These are phyloP conservation scores for Fusarium sp. DNA, from an alignment of 2,329 filamentous ascomycete species.

Conservation along the genomic window DNA sequence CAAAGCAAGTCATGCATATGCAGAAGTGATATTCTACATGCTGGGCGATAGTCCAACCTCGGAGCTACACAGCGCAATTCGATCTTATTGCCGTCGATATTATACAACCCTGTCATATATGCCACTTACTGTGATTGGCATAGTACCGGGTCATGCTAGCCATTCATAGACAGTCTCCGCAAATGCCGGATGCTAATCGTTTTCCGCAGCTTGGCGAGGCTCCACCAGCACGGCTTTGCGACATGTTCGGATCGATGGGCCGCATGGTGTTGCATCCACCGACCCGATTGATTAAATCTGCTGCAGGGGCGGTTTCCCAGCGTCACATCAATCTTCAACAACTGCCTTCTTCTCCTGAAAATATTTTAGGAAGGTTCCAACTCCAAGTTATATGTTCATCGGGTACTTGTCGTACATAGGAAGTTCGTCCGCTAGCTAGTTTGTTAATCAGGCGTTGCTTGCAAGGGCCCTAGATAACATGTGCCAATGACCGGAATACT, in stretches of 20 bases:
- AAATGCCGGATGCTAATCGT: background rate
- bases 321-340: conserved; percentile 11
- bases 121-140: background rate
- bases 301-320: background rate
- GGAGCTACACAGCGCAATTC: background rate
- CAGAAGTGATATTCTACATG: background rate
- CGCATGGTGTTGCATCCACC: conserved; percentile 12
- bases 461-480: background rate
- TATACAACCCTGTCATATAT: background rate
- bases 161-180: background rate
- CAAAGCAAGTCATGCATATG: background rate
- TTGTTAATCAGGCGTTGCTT: background rate
- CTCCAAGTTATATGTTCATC: background rate
- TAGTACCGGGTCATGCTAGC: conserved; percentile 12
- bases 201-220: background rate
- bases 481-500: background rate
- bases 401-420: background rate
- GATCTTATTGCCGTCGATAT: background rate
- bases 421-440: background rate
- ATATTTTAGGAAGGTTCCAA: background rate
- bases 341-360: background rate
- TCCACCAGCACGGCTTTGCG: background rate
- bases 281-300: background rate
- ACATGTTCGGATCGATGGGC: background rate
- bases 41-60: background rate